These are phyloP conservation scores for Aschersonia sp. DNA, from an alignment of 2,329 filamentous ascomycete species.

Conservation along the genomic window DNA sequence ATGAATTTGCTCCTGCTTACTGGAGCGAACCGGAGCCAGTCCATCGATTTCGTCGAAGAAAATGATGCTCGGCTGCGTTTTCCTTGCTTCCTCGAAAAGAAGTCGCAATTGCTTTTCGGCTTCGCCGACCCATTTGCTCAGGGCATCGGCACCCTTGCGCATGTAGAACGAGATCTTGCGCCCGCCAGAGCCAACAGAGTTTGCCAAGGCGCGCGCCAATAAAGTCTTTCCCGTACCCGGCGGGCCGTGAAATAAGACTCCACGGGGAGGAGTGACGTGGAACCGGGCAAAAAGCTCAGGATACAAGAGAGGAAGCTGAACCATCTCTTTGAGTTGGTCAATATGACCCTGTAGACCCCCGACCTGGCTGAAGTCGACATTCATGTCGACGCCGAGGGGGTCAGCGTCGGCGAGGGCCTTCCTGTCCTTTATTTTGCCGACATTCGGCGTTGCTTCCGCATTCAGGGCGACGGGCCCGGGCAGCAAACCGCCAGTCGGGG, in stretches of 20 bases:
- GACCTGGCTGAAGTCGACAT: conserved; percentile 86
- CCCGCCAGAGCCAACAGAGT: conserved; percentile 75
- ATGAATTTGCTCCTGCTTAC: conserved; percentile 97
- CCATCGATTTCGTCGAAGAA: conserved; percentile 99
- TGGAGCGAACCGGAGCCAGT: conserved; percentile 85
- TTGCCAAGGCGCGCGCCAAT: conserved; percentile 83
- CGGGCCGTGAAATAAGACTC: conserved; percentile 91
- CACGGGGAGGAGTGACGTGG: conserved; percentile 83
- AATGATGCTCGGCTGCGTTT: conserved; percentile 95
- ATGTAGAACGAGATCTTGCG: conserved; percentile 98
- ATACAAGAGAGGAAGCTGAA: conserved; percentile 83
- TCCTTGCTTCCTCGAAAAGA: conserved; percentile 88
- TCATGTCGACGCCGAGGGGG: conserved; percentile 82
- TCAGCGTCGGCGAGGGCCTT: conserved; percentile 89
- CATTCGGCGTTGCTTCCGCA: conserved; percentile 50
- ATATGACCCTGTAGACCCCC: conserved; percentile 89
- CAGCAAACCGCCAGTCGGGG: conserved; percentile 27
- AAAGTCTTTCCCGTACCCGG: conserved; percentile 96
- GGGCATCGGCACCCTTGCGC: conserved; percentile 92
- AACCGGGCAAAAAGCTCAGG: conserved; percentile 87
- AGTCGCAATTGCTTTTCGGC: conserved; percentile 88
- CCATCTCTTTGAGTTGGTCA: conserved; percentile 97
- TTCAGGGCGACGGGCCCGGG: conserved; percentile 24
- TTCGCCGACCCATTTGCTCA: conserved; percentile 98
- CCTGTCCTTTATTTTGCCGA: conserved; percentile 87